A percentile compares a stretch with the other conserved stretches of the same genome.
These are phyloP conservation scores for Potentilla sterilis DNA, from an alignment of 306 rosid species.

Conservation along the genomic window DNA sequence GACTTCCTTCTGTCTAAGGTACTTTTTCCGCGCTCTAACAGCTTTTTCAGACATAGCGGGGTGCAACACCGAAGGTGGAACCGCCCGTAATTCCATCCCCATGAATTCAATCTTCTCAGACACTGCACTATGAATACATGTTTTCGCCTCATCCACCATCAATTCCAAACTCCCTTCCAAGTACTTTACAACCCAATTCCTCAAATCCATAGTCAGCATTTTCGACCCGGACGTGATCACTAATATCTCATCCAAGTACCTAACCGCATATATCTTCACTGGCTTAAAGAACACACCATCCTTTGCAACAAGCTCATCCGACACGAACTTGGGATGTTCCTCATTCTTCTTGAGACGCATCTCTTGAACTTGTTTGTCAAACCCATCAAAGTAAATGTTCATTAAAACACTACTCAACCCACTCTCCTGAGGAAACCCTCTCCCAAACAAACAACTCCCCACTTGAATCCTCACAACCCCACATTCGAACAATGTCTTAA, in stretches of 20 bases:
- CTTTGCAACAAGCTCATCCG: constrained; percentile 28
- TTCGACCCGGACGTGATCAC: constrained; percentile 69
- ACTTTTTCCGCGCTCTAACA: constrained; percentile 77
- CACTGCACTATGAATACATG: constrained; percentile 76
- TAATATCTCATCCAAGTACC: constrained; percentile 82
- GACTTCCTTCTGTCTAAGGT: constrained; percentile 84
- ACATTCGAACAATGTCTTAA: constrained; percentile 46
- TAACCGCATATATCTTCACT: constrained; percentile 73
- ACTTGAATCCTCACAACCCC: constrained; percentile 41
- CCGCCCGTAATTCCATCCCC: constrained; percentile 85
- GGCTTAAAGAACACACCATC: constrained; percentile 65
- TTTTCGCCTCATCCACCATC: constrained; percentile 51
- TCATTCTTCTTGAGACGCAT: constrained; percentile 46
- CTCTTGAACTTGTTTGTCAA: constrained; percentile 76
- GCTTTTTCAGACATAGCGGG: constrained; percentile 82
- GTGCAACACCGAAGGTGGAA: constrained; percentile 58
- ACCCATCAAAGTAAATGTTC: constrained; percentile 71
- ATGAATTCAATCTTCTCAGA: constrained; percentile 79
- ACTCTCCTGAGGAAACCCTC: constrained; percentile 82
- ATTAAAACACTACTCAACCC: constrained; percentile 62
- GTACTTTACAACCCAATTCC: constrained; percentile 44
- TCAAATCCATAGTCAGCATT: constrained; percentile 60
- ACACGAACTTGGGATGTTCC: constrained; percentile 44
- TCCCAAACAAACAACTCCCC: constrained; percentile 61
- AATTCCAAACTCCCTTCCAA: constrained; percentile 63